A percentile compares a stretch with the other conserved stretches of the same genome.
Evolutionary conservation across 352 stramenopile species (phyloP).

Genomic region (Pythium brassicae): DNA sequence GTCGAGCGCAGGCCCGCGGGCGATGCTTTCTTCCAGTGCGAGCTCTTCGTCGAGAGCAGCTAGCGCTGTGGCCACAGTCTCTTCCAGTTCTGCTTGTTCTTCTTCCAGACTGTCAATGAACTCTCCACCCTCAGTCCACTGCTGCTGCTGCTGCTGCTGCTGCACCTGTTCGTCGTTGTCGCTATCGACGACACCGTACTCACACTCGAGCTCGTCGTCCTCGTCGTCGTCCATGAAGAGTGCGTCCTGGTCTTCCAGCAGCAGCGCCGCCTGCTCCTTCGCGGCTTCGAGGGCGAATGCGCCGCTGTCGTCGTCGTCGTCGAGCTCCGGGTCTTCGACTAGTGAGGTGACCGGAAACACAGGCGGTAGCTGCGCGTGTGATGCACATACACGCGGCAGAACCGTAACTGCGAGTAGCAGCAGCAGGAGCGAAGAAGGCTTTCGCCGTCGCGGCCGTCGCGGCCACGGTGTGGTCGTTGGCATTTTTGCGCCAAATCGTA

Average conservation of each 20-base stretch:
- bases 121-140: too few relatives aligned
- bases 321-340: neutral
- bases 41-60: neutral
- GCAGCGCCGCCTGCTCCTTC: slow-evolving; percentile 7
- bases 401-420: neutral
- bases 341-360: neutral
- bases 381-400: neutral
- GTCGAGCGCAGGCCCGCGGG: too few relatives aligned
- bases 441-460: neutral
- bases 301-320: neutral
- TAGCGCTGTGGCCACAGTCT: neutral
- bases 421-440: neutral
- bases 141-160: neutral
- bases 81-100: neutral
- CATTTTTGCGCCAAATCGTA: neutral
- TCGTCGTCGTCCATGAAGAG: neutral
- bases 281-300: slow-evolving; percentile 10
- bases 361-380: neutral
- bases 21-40: too few relatives aligned
- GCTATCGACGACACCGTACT: neutral
- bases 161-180: neutral
- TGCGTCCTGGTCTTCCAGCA: slow-evolving; percentile 6
- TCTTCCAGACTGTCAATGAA: neutral
- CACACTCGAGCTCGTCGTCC: neutral
- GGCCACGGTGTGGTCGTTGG: neutral